phyloP scores from a whole-genome alignment of 257 asterid genomes.

The Oldenlandia corymbosa region DNA sequence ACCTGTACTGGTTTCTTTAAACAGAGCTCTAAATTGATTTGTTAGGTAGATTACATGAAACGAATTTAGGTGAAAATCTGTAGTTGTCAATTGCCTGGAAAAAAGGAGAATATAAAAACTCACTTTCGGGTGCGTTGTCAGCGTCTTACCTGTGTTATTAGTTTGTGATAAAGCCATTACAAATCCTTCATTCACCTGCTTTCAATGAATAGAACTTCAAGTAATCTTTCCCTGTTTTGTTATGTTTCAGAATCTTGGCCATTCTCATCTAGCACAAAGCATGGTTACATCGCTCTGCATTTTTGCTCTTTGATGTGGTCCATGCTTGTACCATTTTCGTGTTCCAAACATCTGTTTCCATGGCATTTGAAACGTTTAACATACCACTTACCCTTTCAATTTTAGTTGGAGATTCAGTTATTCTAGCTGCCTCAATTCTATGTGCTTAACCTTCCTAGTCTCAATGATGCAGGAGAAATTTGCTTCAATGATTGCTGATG shows the following conservation, averaged over 20 bases:
- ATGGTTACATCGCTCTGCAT: no score
- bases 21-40: no score
- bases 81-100: neutral
- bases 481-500: slow-evolving; percentile 75
- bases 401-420: neutral
- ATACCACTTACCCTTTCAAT: no score
- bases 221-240: neutral
- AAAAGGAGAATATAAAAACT: neutral
- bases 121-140: neutral
- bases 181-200: neutral
- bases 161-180: no score
- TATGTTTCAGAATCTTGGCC: no score
- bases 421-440: neutral
- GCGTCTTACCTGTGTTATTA: neutral
- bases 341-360: no score
- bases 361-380: no score
- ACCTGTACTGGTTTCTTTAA: neutral
- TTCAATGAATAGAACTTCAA: neutral
- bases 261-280: no score
- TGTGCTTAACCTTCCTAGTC: neutral
- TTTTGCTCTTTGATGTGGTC: no score
- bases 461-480: slow-evolving; percentile 64
- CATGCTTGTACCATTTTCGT: no score
- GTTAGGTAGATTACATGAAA: no score
- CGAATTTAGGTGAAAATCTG: no score